These are phyloP conservation scores for Fraxinus americana DNA, from an alignment of 257 asterid genomes.

Conservation along the genomic window DNA sequence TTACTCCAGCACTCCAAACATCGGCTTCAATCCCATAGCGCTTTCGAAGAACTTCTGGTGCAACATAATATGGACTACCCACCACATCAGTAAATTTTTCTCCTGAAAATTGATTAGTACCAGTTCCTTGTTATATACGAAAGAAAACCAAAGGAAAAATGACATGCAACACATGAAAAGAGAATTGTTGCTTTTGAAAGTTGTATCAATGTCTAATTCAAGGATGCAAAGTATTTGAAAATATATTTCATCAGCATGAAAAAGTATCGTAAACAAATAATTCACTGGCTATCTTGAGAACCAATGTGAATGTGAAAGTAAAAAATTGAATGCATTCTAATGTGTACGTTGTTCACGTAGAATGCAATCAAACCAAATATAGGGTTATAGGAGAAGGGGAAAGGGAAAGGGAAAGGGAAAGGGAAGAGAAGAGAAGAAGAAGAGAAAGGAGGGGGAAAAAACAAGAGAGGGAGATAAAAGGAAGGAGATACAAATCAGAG, in stretches of 20 bases:
- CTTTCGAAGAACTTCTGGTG: conserved; percentile 90
- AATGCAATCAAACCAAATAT: too few relatives aligned
- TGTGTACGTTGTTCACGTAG: background rate
- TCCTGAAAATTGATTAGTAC: conserved; percentile 46
- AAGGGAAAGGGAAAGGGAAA: too few relatives aligned
- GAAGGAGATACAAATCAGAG: too few relatives aligned
- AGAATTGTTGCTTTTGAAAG: background rate
- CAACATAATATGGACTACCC: conserved; percentile 97
- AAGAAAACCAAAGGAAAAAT: background rate
- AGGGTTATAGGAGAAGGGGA: too few relatives aligned
- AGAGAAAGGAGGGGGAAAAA: too few relatives aligned
- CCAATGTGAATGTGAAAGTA: background rate
- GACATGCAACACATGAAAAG: background rate
- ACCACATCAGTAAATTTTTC: conserved; percentile 81
- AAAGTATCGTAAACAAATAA: background rate
- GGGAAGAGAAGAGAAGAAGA: too few relatives aligned
- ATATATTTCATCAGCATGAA: background rate
- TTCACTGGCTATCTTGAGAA: background rate
- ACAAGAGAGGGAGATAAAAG: too few relatives aligned
- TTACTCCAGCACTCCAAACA: conserved; percentile 98
- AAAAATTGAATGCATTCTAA: background rate
- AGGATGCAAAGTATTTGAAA: background rate
- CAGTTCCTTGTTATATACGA: background rate
- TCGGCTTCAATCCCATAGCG: conserved; percentile 94
- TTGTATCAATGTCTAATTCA: background rate